Percentiles rank a stretch among this genome's conserved stretches.
Evolutionary conservation across 2,329 filamentous ascomycete species (phyloP).

Genomic region (Coniella vitis): DNA sequence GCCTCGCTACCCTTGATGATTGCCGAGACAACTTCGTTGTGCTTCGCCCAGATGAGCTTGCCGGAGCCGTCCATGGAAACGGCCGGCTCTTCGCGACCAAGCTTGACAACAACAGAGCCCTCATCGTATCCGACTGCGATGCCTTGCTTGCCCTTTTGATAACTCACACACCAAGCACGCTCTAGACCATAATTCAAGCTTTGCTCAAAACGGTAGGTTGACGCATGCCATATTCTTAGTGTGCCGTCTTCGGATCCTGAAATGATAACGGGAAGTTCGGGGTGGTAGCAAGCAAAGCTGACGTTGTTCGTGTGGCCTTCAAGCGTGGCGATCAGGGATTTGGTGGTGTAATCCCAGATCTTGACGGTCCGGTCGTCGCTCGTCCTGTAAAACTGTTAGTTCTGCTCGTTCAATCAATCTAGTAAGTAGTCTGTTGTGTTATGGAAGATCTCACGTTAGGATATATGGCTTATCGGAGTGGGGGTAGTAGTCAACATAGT

Average conservation of each 20-base stretch:
- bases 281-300: conserved; percentile 96
- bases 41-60: conserved; percentile 92
- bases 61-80: conserved; percentile 96
- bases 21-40: conserved; percentile 90
- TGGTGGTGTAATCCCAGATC: conserved; percentile 98
- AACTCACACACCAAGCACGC: conserved; percentile 94
- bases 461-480: conserved; percentile 77
- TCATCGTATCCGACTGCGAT: conserved; percentile 96
- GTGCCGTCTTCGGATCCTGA: conserved; percentile 97
- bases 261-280: conserved; percentile 92
- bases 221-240: conserved; percentile 97
- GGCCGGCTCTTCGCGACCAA: conserved; percentile 93
- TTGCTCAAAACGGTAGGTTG: conserved; percentile 93
- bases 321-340: conserved; percentile 90
- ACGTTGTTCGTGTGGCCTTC: conserved; percentile 98
- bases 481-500: conserved; percentile 88
- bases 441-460: conserved; percentile 56
- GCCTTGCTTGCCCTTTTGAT: conserved; percentile 89
- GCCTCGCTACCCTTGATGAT: conserved; percentile 88
- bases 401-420: too few relatives aligned
- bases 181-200: conserved; percentile 94
- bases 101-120: conserved; percentile 94
- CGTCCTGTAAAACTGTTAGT: conserved; percentile 3
- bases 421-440: too few relatives aligned
- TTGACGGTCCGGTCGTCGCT: conserved; percentile 68